A percentile compares a stretch with the other conserved stretches of the same genome.
Evolutionary conservation across 202 grass and related monocot species (phyloP).

Genomic region (Carex sylvatica): DNA sequence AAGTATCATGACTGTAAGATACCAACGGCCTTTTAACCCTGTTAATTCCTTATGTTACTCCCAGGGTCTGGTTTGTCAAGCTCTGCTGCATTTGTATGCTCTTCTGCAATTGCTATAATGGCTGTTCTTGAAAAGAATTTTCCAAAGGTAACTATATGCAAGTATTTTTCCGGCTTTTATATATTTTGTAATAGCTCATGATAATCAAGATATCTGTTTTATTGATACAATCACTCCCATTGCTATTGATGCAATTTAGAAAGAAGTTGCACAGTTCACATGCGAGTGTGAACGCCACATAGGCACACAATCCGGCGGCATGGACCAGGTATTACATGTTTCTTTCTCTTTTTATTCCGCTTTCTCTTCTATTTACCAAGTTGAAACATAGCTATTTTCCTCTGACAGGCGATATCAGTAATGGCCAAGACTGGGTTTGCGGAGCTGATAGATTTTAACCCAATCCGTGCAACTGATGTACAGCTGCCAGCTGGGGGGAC

Average conservation of each 20-base stretch:
- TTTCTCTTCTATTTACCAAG: constrained; percentile 11
- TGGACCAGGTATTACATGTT: constrained; percentile 78
- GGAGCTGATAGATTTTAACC: constrained; percentile 98
- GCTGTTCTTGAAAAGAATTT: constrained; percentile 66
- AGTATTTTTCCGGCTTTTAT: neutral
- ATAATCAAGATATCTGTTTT: neutral
- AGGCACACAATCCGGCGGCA: constrained; percentile 89
- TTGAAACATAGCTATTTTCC: constrained; percentile 27
- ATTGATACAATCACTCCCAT: constrained; percentile 14
- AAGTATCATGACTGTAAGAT: neutral
- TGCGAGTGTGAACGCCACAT: constrained; percentile 89
- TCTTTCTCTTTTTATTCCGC: neutral
- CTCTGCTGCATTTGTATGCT: constrained; percentile 90
- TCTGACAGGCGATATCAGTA: constrained; percentile 81
- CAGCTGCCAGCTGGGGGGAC: constrained; percentile 79
- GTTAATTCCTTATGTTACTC: constrained; percentile 10
- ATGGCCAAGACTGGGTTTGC: constrained; percentile 94
- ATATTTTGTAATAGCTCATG: neutral
- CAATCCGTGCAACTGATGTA: constrained; percentile 84
- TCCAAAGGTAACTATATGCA: constrained; percentile 47
- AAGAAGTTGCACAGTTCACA: constrained; percentile 97
- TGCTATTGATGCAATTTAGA: constrained; percentile 51
- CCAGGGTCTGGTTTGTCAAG: constrained; percentile 86
- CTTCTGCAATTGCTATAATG: constrained; percentile 90
- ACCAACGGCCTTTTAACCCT: neutral